A percentile compares a stretch with the other conserved stretches of the same genome.
Conservation (phyloP, 2,329 filamentous ascomycete species). For the Metarhizium brunneum region DNA sequence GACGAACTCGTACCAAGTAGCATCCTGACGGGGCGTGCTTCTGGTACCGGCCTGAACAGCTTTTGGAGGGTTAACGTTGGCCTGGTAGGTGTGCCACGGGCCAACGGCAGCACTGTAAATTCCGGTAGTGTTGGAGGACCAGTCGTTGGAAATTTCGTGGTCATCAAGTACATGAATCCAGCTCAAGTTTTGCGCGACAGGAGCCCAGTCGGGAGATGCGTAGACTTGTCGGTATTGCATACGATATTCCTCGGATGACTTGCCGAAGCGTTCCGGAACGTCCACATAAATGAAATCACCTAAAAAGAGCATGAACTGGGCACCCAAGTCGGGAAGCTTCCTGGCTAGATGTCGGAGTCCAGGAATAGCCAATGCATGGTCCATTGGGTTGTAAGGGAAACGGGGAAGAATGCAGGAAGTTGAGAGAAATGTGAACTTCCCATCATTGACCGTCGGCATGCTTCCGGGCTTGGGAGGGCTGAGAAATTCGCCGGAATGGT, state of each 20-base stretch:
- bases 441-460: conserved; percentile 48
- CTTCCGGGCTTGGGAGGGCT: conserved; percentile 64
- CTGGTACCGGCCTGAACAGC: conserved; percentile 39
- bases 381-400: conserved; percentile 79
- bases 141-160: conserved; percentile 94
- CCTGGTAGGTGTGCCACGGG: conserved; percentile 82
- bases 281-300: conserved; percentile 90
- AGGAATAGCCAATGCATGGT: conserved; percentile 72
- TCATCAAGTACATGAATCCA: conserved; percentile 98
- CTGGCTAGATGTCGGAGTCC: conserved; percentile 69
- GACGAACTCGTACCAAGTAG: conserved; percentile 81
- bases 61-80: conserved; percentile 69
- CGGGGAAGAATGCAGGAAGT: conserved; percentile 89
- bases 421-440: conserved; percentile 80
- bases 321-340: conserved; percentile 60
- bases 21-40: conserved; percentile 33
- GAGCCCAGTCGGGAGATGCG: conserved; percentile 81
- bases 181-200: conserved; percentile 68
- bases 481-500: conserved; percentile 73
- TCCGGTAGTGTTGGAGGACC: conserved; percentile 47
- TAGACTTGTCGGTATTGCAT: conserved; percentile 95
- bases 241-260: conserved; percentile 65
- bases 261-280: conserved; percentile 72
- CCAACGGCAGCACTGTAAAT: conserved; percentile 57
- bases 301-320: conserved; percentile 73